phyloP scores from a whole-genome alignment of 2,329 filamentous ascomycete species.

The Diaporthe ilicicola region DNA sequence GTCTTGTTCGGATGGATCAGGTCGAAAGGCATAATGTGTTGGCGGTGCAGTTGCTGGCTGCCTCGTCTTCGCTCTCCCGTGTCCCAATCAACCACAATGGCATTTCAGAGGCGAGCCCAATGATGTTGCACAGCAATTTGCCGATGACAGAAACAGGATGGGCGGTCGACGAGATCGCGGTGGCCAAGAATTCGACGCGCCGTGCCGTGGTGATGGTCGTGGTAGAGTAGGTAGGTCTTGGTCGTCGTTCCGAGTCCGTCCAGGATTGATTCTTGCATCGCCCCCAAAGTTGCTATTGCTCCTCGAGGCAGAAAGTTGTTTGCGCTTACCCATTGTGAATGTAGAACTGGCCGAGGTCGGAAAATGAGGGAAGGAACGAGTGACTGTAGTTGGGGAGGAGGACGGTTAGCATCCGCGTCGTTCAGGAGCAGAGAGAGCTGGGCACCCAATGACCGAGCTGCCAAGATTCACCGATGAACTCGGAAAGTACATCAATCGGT shows the following conservation, averaged over 20 bases:
- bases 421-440: constrained; percentile 2
- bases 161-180: constrained; percentile 1
- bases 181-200: neutral
- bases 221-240: neutral
- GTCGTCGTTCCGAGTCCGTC: constrained; percentile 24
- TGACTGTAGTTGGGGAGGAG: constrained; percentile 25
- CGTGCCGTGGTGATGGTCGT: neutral
- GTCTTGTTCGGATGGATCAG: constrained; percentile 53
- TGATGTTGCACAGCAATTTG: neutral
- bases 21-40: constrained; percentile 48
- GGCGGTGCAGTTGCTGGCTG: constrained; percentile 49
- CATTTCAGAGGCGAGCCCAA: neutral
- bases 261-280: constrained; percentile 31
- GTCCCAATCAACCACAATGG: neutral
- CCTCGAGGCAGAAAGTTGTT: constrained; percentile 3
- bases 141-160: neutral
- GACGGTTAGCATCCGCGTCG: constrained; percentile 28
- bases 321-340: constrained; percentile 34
- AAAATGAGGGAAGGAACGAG: constrained; percentile 33
- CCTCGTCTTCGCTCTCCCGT: constrained; percentile 53
- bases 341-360: constrained; percentile 27
- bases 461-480: neutral
- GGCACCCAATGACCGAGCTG: neutral
- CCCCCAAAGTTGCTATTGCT: constrained; percentile 12
- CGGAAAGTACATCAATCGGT: constrained; percentile 8